phyloP scores from a whole-genome alignment of 1,284 basidiomycete species.

The Termitomyces sp. region DNA sequence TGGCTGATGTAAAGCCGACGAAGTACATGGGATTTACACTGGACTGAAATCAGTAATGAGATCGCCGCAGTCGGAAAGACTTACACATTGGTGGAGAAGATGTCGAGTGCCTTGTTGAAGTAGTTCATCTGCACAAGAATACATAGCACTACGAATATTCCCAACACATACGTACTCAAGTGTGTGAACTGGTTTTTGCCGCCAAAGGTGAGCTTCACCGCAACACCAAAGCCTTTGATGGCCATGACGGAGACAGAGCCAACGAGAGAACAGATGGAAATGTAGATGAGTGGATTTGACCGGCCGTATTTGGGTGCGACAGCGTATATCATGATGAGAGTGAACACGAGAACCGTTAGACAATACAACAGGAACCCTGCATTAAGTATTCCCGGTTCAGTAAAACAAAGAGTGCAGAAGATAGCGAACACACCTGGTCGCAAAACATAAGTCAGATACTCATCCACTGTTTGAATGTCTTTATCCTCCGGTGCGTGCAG shows the following conservation, averaged over 20 bases:
- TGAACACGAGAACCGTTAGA: slow-evolving; percentile 78
- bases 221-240: slow-evolving; percentile 95
- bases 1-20: slow-evolving; percentile 96
- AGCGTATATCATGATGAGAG: slow-evolving; percentile 83
- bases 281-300: slow-evolving; percentile 87
- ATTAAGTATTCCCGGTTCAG: neutral
- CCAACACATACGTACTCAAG: slow-evolving; percentile 93
- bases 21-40: slow-evolving; percentile 99
- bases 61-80: slow-evolving; percentile 24
- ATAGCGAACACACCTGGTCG: slow-evolving; percentile 70
- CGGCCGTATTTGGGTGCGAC: slow-evolving; percentile 88
- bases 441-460: slow-evolving; percentile 86
- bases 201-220: slow-evolving; percentile 89
- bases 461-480: slow-evolving; percentile 89
- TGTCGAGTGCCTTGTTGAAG: slow-evolving; percentile 98
- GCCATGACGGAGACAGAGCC: slow-evolving; percentile 91
- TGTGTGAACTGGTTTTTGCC: slow-evolving; percentile 97
- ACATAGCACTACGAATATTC: slow-evolving; percentile 77
- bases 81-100: slow-evolving; percentile 96
- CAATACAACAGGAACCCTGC: slow-evolving; percentile 88
- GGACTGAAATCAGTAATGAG: slow-evolving; percentile 7
- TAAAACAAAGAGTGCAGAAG: slow-evolving; percentile 3
- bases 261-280: slow-evolving; percentile 87
- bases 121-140: slow-evolving; percentile 98
- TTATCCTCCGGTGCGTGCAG: slow-evolving; percentile 97